Evolutionary conservation across 331 rosid genomes (phyloP).

Genomic region (Saraca asoca): DNA sequence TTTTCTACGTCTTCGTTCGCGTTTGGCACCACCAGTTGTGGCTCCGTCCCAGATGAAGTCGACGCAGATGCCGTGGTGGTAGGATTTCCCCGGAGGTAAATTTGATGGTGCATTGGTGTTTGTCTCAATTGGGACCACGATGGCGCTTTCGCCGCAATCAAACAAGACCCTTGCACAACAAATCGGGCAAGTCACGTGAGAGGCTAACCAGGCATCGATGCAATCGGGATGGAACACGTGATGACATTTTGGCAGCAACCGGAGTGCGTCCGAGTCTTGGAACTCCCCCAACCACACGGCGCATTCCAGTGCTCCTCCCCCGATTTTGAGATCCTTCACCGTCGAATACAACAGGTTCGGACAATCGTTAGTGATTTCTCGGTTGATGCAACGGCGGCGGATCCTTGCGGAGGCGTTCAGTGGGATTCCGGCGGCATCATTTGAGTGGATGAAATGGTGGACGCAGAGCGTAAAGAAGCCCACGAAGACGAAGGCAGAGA

Average conservation of each 20-base stretch:
- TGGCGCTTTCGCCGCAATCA: background rate
- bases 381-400: constrained; percentile 22
- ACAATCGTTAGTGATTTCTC: constrained; percentile 31
- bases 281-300: constrained; percentile 63
- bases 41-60: background rate
- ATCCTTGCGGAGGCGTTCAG: background rate
- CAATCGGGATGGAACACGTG: constrained; percentile 58
- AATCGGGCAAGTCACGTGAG: constrained; percentile 54
- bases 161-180: constrained; percentile 41
- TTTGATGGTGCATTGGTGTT: background rate
- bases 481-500: constrained; percentile 37
- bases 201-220: constrained; percentile 53
- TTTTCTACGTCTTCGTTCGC: constrained; percentile 1
- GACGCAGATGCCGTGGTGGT: too few species aligned
- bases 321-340: constrained; percentile 45
- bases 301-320: constrained; percentile 46
- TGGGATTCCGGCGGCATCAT: background rate
- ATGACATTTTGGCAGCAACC: constrained; percentile 50
- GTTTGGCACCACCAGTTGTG: background rate
- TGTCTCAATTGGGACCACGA: background rate
- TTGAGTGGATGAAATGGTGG: constrained; percentile 35
- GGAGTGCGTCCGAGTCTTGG: constrained; percentile 38
- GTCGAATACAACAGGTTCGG: constrained; percentile 49
- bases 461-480: constrained; percentile 43
- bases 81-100: too few species aligned